A percentile compares a stretch with the other conserved stretches of the same genome.
These are phyloP conservation scores for Dendryphion nanum DNA, from an alignment of 2,329 filamentous ascomycete species.

Conservation along the genomic window DNA sequence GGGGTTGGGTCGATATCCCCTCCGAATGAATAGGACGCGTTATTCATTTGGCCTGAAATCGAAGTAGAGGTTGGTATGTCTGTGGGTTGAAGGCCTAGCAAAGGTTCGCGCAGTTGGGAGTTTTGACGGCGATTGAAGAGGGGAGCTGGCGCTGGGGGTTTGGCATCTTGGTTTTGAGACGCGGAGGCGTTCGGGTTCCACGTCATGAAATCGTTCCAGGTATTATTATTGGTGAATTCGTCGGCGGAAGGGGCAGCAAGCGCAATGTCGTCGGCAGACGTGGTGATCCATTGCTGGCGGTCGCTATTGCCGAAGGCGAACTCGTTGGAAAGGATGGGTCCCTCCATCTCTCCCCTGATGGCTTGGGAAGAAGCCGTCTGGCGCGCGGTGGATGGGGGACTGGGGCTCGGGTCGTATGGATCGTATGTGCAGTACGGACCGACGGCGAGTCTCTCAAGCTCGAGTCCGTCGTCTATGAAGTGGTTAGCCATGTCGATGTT, in stretches of 20 bases:
- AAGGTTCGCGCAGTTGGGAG: constrained; percentile 17
- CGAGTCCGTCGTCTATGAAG: constrained; percentile 34
- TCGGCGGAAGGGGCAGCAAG: constrained; percentile 26
- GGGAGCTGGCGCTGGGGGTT: constrained; percentile 16
- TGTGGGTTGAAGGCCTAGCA: constrained; percentile 15
- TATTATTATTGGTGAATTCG: constrained; percentile 27
- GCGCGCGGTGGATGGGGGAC: constrained; percentile 10
- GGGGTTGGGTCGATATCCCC: constrained; percentile 27
- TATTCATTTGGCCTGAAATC: constrained; percentile 16
- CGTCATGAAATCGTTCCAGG: constrained; percentile 50
- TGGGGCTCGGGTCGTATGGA: constrained; percentile 29
- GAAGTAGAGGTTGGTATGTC: constrained; percentile 21
- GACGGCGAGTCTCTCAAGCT: constrained; percentile 39
- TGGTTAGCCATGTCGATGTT: constrained; percentile 23
- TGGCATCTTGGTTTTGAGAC: constrained; percentile 26
- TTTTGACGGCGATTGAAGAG: constrained; percentile 24
- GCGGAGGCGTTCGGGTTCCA: constrained; percentile 43
- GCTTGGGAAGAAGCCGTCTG: constrained; percentile 8
- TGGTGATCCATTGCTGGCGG: constrained; percentile 36
- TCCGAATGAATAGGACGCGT: constrained; percentile 34
- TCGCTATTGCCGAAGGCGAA: constrained; percentile 28
- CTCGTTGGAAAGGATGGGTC: constrained; percentile 33
- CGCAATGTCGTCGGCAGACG: constrained; percentile 31
- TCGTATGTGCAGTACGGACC: constrained; percentile 41
- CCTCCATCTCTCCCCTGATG: constrained; percentile 27